phyloP scores from a whole-genome alignment of 768 basidiomycete genomes.

The Collybiopsis luxurians region DNA sequence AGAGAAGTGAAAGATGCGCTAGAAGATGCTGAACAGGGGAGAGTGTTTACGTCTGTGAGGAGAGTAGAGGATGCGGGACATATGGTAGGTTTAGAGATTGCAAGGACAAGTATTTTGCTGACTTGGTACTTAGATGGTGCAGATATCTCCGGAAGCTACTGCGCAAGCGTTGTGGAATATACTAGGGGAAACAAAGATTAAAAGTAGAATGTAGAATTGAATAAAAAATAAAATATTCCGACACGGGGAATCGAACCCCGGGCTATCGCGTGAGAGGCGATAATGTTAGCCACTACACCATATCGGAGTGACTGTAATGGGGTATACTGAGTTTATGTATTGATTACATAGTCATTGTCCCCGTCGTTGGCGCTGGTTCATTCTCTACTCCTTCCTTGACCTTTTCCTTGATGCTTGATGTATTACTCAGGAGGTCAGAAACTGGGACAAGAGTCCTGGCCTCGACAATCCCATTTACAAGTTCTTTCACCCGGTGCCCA shows the following conservation, averaged over 20 bases:
- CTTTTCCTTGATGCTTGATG: conserved; percentile 1
- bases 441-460: conserved; percentile 1
- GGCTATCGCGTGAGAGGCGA: not conserved
- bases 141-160: not conserved
- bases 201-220: no score
- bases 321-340: not conserved
- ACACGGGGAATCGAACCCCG: no score
- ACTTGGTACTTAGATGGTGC: not conserved
- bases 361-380: no score
- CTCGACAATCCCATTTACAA: conserved; percentile 3
- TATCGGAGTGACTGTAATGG: not conserved
- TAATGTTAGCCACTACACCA: not conserved
- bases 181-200: not conserved
- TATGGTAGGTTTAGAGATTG: not conserved
- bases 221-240: not conserved
- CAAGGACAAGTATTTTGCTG: no score
- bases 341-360: no score
- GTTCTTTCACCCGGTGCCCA: not conserved
- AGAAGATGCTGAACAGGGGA: conserved; percentile 4
- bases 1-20: conserved; percentile 1
- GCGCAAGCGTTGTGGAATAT: conserved; percentile 4
- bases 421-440: conserved; percentile 2
- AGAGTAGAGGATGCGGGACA: conserved; percentile 6
- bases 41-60: conserved; percentile 6
- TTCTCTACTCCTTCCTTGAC: not conserved